Conservation (phyloP, 2,329 filamentous ascomycete species). For the Colletotrichum salicis region DNA sequence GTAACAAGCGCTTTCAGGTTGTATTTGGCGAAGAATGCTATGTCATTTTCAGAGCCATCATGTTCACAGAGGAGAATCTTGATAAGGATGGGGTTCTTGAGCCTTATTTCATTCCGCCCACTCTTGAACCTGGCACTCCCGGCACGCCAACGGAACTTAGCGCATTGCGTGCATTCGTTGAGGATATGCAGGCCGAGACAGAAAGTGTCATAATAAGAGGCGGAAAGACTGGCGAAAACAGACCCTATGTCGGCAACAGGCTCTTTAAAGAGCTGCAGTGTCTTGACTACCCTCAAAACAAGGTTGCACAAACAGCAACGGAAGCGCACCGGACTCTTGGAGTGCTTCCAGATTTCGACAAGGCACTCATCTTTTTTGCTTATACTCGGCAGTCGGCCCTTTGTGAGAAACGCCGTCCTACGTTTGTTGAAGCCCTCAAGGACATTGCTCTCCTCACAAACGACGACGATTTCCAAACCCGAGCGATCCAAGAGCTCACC, state of each 20-base stretch:
- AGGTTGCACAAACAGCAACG: not conserved
- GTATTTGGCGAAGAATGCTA: constrained; percentile 63
- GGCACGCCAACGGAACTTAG: constrained; percentile 48
- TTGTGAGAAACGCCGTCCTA: constrained; percentile 24
- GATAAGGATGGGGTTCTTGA: constrained; percentile 53
- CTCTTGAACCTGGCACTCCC: constrained; percentile 43
- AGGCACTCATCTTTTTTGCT: constrained; percentile 30
- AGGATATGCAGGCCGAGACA: constrained; percentile 61
- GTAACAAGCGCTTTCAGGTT: constrained; percentile 67
- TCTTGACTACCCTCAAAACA: constrained; percentile 30
- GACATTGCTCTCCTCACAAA: constrained; percentile 25
- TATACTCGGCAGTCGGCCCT: constrained; percentile 28
- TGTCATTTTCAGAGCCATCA: constrained; percentile 59
- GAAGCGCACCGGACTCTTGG: constrained; percentile 29
- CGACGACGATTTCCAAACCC: constrained; percentile 30
- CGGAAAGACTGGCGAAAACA: constrained; percentile 33
- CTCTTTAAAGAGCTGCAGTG: constrained; percentile 32
- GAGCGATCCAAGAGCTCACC: constrained; percentile 32
- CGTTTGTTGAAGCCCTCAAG: constrained; percentile 25
- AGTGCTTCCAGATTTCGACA: constrained; percentile 33
- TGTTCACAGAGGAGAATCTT: constrained; percentile 55
- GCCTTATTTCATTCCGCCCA: constrained; percentile 48
- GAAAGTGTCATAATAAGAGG: constrained; percentile 52
- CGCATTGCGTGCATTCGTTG: constrained; percentile 58
- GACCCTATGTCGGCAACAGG: constrained; percentile 6